Base-by-base conservation (phyloP, 2,329 filamentous ascomycete species). In the Penicillium vulpinum region DNA sequence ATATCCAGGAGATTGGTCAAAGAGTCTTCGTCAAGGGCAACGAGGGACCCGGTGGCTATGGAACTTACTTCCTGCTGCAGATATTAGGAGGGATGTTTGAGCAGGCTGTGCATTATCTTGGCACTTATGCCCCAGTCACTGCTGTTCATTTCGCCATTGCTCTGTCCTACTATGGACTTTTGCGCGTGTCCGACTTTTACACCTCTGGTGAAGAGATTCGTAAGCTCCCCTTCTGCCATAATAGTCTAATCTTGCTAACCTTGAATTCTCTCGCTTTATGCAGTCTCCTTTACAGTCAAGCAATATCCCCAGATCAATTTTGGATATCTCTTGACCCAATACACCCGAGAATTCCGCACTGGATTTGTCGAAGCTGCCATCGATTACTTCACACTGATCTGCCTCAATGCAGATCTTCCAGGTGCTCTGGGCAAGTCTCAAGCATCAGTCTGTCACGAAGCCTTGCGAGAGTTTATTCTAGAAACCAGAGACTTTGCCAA, bases 401-500 rank as follows among this genome's bases (percentile, higher is more conserved):
- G 91, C 73, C 85, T 99, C 55, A 97, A 97, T 71, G 85, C 88
- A 48, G 93, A 97, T 72, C 80, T 95, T 41, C 84, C 83, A 26
- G 89, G 88, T 21, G 84, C 90, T 55, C 81, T 88, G 6, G 92
- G 91, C 55, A 86, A 85, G 59, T 87, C 88, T 41, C 93, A 96
- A 71, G 85, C 87, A 51, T 85, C 84, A 46, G 84, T 97, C 36
- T 97, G 93, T 75, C 91, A 97, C 74, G 91, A 96, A 74, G 93
- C 92, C 7, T 81, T 99, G 56, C 90, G 92, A 35, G 94, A 97
- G 75, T 86, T 97, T 54, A 92, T 97, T 26, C 82, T 99, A n/a
- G 94, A 99, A 77, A 96, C 92, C 21, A 87, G 93, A 63, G 94
- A 99, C 71, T 99, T 97, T 75, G 93, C 92, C 69, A 90, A 91